Evolutionary conservation across 306 rosid genomes (phyloP).

Genomic region (Ormosia emarginata): DNA sequence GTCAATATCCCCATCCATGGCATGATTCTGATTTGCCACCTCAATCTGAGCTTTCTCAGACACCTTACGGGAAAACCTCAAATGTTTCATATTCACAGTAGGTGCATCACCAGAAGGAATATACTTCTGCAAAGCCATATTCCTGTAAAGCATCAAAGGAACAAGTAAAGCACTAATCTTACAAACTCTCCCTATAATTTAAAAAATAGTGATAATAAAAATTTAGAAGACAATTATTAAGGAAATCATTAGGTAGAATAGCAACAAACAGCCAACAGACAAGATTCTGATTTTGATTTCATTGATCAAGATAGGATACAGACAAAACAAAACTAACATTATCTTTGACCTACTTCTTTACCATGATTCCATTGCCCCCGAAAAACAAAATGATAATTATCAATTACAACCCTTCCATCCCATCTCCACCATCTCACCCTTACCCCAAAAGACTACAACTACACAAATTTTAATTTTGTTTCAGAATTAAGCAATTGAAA

Average conservation of each 20-base stretch:
- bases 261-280: background rate
- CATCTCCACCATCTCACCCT: conserved; percentile 12
- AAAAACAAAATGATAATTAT: conserved; percentile 8
- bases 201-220: conserved; percentile 2
- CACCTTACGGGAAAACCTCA: conserved; percentile 56
- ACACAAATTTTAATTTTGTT: conserved; percentile 1
- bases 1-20: conserved; percentile 70
- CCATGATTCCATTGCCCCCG: background rate
- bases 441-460: background rate
- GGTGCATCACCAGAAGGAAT: conserved; percentile 68
- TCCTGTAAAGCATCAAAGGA: conserved; percentile 47
- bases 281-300: conserved; percentile 13
- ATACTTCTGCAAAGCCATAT: conserved; percentile 84
- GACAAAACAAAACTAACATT: conserved; percentile 17
- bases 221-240: background rate
- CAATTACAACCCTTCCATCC: background rate
- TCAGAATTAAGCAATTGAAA: background rate
- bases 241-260: conserved; percentile 5
- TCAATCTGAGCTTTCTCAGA: conserved; percentile 42
- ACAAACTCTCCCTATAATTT: background rate
- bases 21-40: conserved; percentile 44
- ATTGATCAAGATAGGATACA: background rate
- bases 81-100: conserved; percentile 52
- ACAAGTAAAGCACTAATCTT: background rate
- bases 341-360: conserved; percentile 2